Conservation (phyloP, 371 early-diverging fungal genomes). For the Mortierella sp. region DNA sequence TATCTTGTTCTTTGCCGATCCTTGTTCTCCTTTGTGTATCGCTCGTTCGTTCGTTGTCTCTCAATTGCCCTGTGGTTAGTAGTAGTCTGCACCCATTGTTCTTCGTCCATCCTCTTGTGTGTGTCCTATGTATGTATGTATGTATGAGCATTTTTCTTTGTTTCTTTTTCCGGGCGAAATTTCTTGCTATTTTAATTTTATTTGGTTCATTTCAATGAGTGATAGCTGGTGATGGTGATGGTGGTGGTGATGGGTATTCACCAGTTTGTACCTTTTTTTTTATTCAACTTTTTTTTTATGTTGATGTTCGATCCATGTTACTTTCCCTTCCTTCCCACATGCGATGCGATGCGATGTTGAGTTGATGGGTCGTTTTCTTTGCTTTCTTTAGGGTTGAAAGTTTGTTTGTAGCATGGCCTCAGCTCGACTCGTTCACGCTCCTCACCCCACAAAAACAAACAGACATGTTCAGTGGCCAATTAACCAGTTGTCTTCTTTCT, state of each 20-base stretch:
- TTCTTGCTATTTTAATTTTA: slow-evolving; percentile 2
- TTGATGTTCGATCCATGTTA: neutral
- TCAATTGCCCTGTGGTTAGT: too few relatives aligned
- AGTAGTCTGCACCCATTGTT: too few relatives aligned
- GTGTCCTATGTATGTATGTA: too few relatives aligned
- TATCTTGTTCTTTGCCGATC: too few relatives aligned
- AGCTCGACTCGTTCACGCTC: too few relatives aligned
- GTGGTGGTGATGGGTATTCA: too few relatives aligned
- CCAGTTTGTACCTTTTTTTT: neutral
- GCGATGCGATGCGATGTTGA: slow-evolving; percentile 5
- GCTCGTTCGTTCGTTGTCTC: too few relatives aligned
- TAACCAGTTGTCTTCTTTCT: too few relatives aligned
- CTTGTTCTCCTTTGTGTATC: too few relatives aligned
- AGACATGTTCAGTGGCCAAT: neutral
- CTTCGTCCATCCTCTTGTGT: too few relatives aligned
- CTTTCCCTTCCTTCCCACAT: slow-evolving; percentile 1
- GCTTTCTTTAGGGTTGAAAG: neutral
- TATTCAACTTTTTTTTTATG: neutral
- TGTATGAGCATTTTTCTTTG: too few relatives aligned
- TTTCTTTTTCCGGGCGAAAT: slow-evolving; percentile 4
- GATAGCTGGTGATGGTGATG: neutral
- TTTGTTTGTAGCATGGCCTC: neutral
- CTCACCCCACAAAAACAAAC: neutral
- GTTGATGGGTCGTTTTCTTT: neutral
- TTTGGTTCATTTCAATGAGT: neutral